Evolutionary conservation across 2,329 filamentous ascomycete species (phyloP), one percentile per base, ranked within the genome.

Genomic region (Paraphaeosphaeria minitans): DNA sequence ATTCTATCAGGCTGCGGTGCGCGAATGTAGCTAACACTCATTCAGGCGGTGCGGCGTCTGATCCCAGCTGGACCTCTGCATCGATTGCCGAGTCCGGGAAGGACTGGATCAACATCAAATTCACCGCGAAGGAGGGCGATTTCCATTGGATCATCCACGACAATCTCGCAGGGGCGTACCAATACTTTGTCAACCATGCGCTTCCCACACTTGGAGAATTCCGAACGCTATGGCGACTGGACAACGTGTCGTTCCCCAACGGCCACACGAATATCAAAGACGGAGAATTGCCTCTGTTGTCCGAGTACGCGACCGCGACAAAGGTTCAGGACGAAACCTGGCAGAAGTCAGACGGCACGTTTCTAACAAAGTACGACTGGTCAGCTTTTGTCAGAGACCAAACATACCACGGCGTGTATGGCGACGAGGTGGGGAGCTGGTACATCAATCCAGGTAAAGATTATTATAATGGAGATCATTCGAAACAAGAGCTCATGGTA

Each of bases 311-410:
- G 3, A 69, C 65, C 5, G 75, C 77, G 12, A 82, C 79, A 13
- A 83, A 83, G 46, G 80, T 84, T 4, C 82, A 84, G 63, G 83
- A 84, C 67, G 82, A 84, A 72, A 84, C 83, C 1, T 84, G 82
- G 81, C 74, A 80, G 53, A 77, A 73, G 29, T 74, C 74, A 0
- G 79, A 83, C 50, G 82, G 82, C 0, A 75, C 73, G 0, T 84
- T 82, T 57, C 76, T 85, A 58, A 83, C 81, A 2, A 85, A 86
- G 70, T 85, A 85, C 58, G 78, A 81, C 55, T 81, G 80, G 68
- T 78, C 76, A 14, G 72, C 70, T 3, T 79, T 77, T 52, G 66
- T 80, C 4, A 65, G 76, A 2, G 72, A 77, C 1, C 73, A 78
- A 48, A 77, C 78, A n/a, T 83, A 77, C 56, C 80, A 82, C 52